Percentiles rank a stretch among this genome's conserved stretches.
These are phyloP conservation scores for Jacaranda mimosifolia DNA, from an alignment of 257 asterid genomes.

Conservation along the genomic window DNA sequence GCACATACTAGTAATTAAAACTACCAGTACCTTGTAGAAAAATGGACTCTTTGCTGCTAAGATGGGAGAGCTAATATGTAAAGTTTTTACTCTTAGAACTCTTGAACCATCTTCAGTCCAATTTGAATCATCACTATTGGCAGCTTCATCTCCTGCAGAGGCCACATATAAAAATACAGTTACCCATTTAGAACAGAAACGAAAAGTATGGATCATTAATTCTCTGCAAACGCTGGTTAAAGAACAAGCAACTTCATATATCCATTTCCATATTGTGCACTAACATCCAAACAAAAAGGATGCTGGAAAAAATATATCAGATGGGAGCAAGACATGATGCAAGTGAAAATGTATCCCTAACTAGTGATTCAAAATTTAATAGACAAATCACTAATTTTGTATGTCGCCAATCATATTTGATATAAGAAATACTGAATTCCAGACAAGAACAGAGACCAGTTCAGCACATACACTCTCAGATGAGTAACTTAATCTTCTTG, in stretches of 20 bases:
- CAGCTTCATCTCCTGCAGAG: conserved; percentile 78
- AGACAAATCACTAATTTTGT: conserved; percentile 5
- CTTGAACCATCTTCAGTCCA: conserved; percentile 71
- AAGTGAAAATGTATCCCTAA: conserved; percentile 8
- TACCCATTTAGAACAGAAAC: conserved; percentile 22
- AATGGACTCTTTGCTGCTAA: conserved; percentile 94
- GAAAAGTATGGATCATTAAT: conserved; percentile 2
- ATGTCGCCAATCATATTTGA: conserved; percentile 3
- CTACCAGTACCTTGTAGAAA: conserved; percentile 71
- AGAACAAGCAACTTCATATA: conserved; percentile 10
- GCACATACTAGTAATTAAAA: conserved; percentile 12
- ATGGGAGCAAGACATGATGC: background rate
- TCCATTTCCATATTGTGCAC: conserved; percentile 18
- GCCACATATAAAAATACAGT: conserved; percentile 13
- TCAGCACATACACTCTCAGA: background rate
- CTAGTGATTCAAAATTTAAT: conserved; percentile 3
- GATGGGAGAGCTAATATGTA: conserved; percentile 90
- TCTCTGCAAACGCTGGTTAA: conserved; percentile 5
- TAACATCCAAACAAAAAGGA: too few species aligned
- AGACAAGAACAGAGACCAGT: conserved; percentile 7
- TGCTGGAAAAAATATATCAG: background rate
- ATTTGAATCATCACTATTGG: conserved; percentile 69
- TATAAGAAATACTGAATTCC: background rate
- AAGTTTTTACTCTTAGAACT: conserved; percentile 64
- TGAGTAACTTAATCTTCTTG: background rate